Base-by-base conservation (phyloP, 1,139 yeast species). In the Yamadazyma diospyri region DNA sequence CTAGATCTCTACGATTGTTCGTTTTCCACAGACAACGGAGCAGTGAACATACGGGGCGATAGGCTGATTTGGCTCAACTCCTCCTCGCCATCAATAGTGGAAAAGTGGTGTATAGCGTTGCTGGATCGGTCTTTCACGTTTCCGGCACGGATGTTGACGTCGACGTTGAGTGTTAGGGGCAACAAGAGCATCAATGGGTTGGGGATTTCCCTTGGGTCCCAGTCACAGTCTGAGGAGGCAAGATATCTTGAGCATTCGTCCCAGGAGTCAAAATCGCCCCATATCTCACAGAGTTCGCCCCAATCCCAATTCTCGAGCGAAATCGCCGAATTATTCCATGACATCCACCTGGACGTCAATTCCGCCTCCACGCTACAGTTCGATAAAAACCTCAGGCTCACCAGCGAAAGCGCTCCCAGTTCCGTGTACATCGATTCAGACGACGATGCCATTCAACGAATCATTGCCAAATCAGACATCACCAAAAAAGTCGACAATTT, bases 91-190 rank as follows among this genome's bases (percentile, higher is more conserved):
- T 47, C 60, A 4, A 52, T 67, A 4, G 49, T 67, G 16, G 72
- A 69, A 40, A 68, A 68, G 42, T 69, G 75, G 75, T 70, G 60
- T 5, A 66, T 64, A 21, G 72, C 68, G 1, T 45, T 63, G 6
- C 61, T 69, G 3, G 75, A 69, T 36, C 40, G 45, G 5, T 40
- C 41, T 9, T 55, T 57, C 34, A 34, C 38, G 2, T 59, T 69
- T 29, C 75, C 75, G 0, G 43, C 52, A 1, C 63, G 57, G 6
- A 47, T 62, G 8, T 40, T 68, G n/a, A 61, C 73, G 0, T 62
- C 70, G 1, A 64, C 72, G 0, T 45, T 64, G 4, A 19, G 21
- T 13, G 14, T 6, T 12, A 22, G 24, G n/a, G n/a, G n/a, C n/a
- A n/a, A n/a, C n/a, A n/a, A n/a, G n/a, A n/a, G n/a, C n/a, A n/a